Base-by-base conservation (phyloP, 2,329 filamentous ascomycete genomes). In the Monosporascus sp. region DNA sequence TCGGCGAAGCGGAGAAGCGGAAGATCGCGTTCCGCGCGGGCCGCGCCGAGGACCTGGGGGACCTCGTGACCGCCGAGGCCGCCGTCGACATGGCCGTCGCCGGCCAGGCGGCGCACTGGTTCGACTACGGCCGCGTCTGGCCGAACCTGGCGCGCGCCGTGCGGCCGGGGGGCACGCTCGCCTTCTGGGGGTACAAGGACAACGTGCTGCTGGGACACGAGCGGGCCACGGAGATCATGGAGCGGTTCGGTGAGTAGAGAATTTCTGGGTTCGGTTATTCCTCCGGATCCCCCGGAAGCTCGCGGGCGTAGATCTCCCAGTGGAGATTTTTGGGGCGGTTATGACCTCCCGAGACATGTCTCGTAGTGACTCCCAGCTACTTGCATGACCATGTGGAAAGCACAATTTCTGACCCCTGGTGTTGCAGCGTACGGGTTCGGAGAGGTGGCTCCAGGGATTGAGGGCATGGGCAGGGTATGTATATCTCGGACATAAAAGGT, bases 111-210 rank as follows among this genome's bases (percentile, higher is more conserved):
- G 82, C 83, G 41, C 85, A 88, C 64, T 88, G 84, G 84, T 88
- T 88, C 65, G 76, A 86, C 64, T 82, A 81, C 61, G 41, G 57
- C 7, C 73, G 70, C 40, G 74, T 79, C 3, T 87, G 82, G 79
- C 75, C 75, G 0, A 78, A 82, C 61, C 64, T 87, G 53, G 70
- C 70, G 9, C 74, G 81, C 14, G 76, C 83, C 7, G 69, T 86
- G 41, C 73, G 78, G 48, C 65, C 67, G 2, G 80, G 80, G 16
- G 84, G 83, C 17, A 82, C 80, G 0, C 60, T 87, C n/a, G 83
- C 83, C 0, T 83, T 85, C 64, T 86, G 80, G 81, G 83, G 83
- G 2, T 87, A 87, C 67, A 83, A 82, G 61, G 84, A 87, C 67
- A 83, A 81, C 62, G 72, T 83, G 36, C 75, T 87, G 50, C 68